Evolutionary conservation across 306 rosid genomes (phyloP).

Genomic region (Vicia villosa): DNA sequence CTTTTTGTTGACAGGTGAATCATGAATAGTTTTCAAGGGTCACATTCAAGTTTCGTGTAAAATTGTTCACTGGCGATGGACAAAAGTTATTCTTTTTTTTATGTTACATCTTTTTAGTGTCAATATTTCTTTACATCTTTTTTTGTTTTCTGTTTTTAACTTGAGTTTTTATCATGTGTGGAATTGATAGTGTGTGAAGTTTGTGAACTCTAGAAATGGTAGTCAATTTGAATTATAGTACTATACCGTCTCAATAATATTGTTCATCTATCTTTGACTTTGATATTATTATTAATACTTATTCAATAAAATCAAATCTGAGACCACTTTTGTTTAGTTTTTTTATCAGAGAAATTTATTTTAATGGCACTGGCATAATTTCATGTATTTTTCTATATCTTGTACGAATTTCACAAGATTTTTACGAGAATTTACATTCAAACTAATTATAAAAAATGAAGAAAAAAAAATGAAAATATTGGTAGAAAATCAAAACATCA

Average conservation of each 20-base stretch:
- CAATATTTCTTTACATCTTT: not conserved
- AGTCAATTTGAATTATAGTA: not conserved
- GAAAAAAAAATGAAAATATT: too few species aligned
- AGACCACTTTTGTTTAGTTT: too few species aligned
- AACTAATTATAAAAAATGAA: too few species aligned
- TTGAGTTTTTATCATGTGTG: not conserved
- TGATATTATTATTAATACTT: not conserved
- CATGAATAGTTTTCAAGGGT: slow-evolving; percentile 6
- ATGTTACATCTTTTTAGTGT: not conserved
- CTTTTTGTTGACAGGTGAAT: slow-evolving; percentile 40
- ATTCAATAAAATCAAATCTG: too few species aligned
- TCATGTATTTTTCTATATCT: too few species aligned
- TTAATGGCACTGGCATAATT: too few species aligned
- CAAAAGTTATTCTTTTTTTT: not conserved
- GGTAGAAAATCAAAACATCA: too few species aligned
- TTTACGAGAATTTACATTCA: too few species aligned
- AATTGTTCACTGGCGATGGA: not conserved
- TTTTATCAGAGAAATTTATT: too few species aligned
- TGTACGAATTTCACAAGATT: too few species aligned
- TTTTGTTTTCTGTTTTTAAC: not conserved
- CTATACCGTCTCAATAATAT: not conserved
- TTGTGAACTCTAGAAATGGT: not conserved
- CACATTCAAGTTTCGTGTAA: slow-evolving; percentile 20
- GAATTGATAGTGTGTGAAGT: not conserved
- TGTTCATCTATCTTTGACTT: not conserved